Conservation (phyloP, 306 rosid genomes). For the Datisca glomerata region DNA sequence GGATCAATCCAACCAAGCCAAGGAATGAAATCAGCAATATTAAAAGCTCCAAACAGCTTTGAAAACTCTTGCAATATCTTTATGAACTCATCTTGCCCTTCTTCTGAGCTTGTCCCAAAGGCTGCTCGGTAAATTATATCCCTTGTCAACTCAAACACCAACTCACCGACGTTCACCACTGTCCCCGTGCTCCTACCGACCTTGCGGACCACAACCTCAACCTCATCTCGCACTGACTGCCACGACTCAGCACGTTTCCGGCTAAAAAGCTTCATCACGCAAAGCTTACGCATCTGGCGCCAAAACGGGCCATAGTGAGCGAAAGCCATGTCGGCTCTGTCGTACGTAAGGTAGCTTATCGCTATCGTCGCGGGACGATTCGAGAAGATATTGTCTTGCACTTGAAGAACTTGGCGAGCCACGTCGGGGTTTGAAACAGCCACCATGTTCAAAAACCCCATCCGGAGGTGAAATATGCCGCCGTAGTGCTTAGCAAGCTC, state of each 20-base stretch:
- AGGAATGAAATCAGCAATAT: constrained; percentile 63
- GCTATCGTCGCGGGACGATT: constrained; percentile 81
- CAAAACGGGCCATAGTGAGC: constrained; percentile 91
- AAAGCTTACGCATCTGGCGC: constrained; percentile 84
- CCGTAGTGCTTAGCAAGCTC: constrained; percentile 49
- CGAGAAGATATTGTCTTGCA: constrained; percentile 61
- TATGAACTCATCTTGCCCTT: constrained; percentile 73
- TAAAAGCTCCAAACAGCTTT: constrained; percentile 73
- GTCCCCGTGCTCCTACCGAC: constrained; percentile 47
- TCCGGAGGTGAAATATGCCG: constrained; percentile 60
- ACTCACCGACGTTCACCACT: constrained; percentile 47
- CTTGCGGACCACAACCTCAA: constrained; percentile 23
- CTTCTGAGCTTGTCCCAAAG: constrained; percentile 42
- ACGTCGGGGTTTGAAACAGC: constrained; percentile 37
- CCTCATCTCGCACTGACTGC: constrained; percentile 68
- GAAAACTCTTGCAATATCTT: constrained; percentile 75
- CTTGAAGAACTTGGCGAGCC: constrained; percentile 75
- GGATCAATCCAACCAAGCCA: constrained; percentile 51
- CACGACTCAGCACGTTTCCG: constrained; percentile 80
- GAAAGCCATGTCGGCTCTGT: constrained; percentile 90
- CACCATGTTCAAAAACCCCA: constrained; percentile 76
- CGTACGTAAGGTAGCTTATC: constrained; percentile 70
- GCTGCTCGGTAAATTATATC: constrained; percentile 75
- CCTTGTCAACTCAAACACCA: constrained; percentile 53
- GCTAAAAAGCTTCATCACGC: constrained; percentile 79